phyloP scores from a whole-genome alignment of 768 basidiomycete genomes.

The Hygrophoropsis aurantiaca region DNA sequence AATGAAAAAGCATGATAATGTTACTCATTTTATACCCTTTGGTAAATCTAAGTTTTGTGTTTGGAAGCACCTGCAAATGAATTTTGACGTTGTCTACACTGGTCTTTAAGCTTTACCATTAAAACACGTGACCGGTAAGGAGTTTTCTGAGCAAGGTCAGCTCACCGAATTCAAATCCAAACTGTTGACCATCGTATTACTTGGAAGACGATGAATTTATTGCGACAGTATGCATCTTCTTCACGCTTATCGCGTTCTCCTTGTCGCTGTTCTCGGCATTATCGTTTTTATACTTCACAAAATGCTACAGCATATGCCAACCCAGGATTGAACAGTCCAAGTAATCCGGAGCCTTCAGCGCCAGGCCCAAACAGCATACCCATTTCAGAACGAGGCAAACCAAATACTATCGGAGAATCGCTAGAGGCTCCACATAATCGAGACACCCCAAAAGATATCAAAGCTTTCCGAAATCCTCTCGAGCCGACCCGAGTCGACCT shows the following conservation, averaged over 20 bases:
- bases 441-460: not conserved
- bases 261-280: conserved; percentile 11
- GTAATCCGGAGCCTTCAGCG: not conserved
- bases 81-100: no score
- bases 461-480: conserved; percentile 27
- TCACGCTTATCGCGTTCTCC: conserved; percentile 16
- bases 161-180: no score
- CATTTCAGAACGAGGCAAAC: conserved; percentile 5
- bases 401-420: conserved; percentile 1
- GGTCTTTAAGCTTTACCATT: no score
- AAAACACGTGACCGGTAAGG: no score
- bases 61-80: no score
- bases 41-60: no score
- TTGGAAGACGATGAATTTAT: conserved; percentile 21
- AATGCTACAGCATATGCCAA: conserved; percentile 14
- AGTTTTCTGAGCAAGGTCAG: no score
- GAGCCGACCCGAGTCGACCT: conserved; percentile 50
- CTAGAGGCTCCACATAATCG: no score
- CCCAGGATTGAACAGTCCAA: not conserved
- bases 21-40: not conserved
- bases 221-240: conserved; percentile 14
- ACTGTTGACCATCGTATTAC: not conserved
- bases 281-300: conserved; percentile 25
- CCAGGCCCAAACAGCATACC: not conserved
- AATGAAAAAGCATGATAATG: conserved; percentile 10